Evolutionary conservation across 495 filamentous ascomycete species (phyloP).

Genomic region (Penicillium daleae): DNA sequence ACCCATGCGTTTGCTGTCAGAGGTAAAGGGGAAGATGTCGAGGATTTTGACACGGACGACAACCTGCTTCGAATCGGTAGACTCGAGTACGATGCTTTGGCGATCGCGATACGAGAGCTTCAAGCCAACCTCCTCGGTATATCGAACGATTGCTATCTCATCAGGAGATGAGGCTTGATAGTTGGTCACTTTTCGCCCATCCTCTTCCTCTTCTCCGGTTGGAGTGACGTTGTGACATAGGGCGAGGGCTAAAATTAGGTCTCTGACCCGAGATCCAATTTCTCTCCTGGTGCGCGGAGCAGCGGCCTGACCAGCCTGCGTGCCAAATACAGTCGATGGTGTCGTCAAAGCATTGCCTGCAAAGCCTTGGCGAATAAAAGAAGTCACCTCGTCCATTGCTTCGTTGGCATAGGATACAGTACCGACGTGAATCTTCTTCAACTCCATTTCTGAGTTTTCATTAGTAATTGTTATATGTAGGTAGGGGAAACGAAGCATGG

Average conservation of each 20-base stretch:
- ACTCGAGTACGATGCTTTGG: constrained; percentile 78
- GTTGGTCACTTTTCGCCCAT: constrained; percentile 74
- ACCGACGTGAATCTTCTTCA: constrained; percentile 98
- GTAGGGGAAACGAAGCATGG: constrained; percentile 4
- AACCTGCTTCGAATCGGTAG: constrained; percentile 70
- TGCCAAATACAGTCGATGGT: constrained; percentile 68
- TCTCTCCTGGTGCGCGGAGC: constrained; percentile 84
- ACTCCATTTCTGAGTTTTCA: constrained; percentile 76
- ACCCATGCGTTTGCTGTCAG: constrained; percentile 98
- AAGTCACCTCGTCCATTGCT: constrained; percentile 94
- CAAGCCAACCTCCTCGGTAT: constrained; percentile 91
- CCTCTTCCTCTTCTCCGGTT: constrained; percentile 73
- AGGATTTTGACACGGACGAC: constrained; percentile 89
- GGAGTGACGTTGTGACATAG: constrained; percentile 98
- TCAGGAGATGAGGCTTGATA: constrained; percentile 98
- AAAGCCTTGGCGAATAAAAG: constrained; percentile 84
- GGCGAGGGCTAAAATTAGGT: constrained; percentile 87
- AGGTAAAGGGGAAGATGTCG: constrained; percentile 97
- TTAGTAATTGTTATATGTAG: constrained; percentile 13
- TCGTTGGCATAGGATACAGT: constrained; percentile 98
- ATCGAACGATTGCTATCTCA: constrained; percentile 96
- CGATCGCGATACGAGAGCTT: constrained; percentile 85
- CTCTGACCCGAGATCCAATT: constrained; percentile 88
- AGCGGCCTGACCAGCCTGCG: constrained; percentile 58
- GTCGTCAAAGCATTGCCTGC: constrained; percentile 65